Percentiles rank a stretch among this genome's conserved stretches.
phyloP scores from a whole-genome alignment of 352 stramenopile genomes.

The Phytophthora rubi region DNA sequence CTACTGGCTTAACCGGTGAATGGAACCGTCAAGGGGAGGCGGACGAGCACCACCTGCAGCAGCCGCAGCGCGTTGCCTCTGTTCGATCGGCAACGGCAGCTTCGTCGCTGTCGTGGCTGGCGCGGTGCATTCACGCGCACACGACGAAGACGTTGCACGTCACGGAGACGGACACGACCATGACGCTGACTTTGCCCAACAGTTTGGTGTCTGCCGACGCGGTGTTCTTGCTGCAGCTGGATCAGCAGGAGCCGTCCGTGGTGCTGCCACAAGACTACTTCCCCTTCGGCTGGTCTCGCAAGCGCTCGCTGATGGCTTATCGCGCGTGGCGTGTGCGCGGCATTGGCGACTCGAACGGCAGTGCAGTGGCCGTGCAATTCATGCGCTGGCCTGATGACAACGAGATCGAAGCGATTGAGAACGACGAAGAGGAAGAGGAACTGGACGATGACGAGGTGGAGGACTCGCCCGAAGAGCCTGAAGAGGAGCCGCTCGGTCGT shows the following conservation, averaged over 20 bases:
- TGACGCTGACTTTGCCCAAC: constrained; percentile 65
- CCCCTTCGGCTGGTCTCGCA: constrained; percentile 57
- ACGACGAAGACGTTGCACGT: constrained; percentile 60
- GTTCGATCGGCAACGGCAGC: constrained; percentile 36
- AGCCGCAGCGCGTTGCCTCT: constrained; percentile 38
- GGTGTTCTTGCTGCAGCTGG: constrained; percentile 59
- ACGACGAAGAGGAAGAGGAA: constrained; percentile 52
- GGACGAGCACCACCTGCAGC: constrained; percentile 52
- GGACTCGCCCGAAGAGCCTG: constrained; percentile 51
- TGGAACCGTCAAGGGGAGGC: constrained; percentile 51
- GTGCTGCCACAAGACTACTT: constrained; percentile 64
- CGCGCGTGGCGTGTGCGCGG: constrained; percentile 67
- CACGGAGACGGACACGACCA: constrained; percentile 62
- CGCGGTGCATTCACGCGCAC: constrained; percentile 60
- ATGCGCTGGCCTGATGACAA: constrained; percentile 71
- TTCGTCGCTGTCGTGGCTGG: constrained; percentile 55
- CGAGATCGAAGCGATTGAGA: constrained; percentile 35
- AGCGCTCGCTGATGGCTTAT: constrained; percentile 64
- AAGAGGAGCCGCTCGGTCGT: constrained; percentile 51
- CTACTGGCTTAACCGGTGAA: constrained; percentile 52
- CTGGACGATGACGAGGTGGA: constrained; percentile 46
- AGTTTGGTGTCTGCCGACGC: constrained; percentile 61
- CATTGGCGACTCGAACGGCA: constrained; percentile 56
- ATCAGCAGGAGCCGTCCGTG: constrained; percentile 50
- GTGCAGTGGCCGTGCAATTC: constrained; percentile 56